These are phyloP conservation scores for Pseudogymnoascus destructans DNA, from an alignment of 2,329 filamentous ascomycete species.

Conservation along the genomic window DNA sequence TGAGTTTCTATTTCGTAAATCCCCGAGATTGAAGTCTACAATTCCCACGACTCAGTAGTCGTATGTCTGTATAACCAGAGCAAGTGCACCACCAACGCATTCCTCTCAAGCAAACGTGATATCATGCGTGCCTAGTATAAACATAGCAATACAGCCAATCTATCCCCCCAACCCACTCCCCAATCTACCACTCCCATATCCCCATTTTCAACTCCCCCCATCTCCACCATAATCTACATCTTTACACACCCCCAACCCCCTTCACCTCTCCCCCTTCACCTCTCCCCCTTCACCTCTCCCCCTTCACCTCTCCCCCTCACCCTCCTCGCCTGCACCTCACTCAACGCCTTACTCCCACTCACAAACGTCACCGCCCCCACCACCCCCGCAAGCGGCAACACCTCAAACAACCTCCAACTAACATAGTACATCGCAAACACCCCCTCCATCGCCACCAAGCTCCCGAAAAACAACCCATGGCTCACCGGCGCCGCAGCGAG, in stretches of 20 bases:
- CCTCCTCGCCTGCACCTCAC: constrained; percentile 82
- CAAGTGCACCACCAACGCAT: not conserved
- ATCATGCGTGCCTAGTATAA: not conserved
- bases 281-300: constrained; percentile 74
- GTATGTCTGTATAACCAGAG: not conserved
- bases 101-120: not conserved
- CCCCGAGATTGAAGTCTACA: not conserved
- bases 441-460: constrained; percentile 73
- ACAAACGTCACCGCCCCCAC: constrained; percentile 64
- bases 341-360: constrained; percentile 78
- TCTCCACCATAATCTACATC: not conserved
- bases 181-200: not conserved
- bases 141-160: not conserved
- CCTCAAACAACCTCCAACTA: constrained; percentile 83
- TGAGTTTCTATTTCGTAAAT: not conserved
- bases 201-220: not conserved
- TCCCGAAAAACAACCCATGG: constrained; percentile 75
- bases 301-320: constrained; percentile 47
- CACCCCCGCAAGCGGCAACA: constrained; percentile 56
- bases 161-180: not conserved
- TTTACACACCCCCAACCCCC: not conserved
- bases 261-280: constrained; percentile 55
- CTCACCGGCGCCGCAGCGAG: constrained; percentile 64
- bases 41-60: not conserved
- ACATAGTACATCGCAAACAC: constrained; percentile 94